These are phyloP conservation scores for Castanospermum australe DNA, from an alignment of 306 rosid species.

Conservation along the genomic window DNA sequence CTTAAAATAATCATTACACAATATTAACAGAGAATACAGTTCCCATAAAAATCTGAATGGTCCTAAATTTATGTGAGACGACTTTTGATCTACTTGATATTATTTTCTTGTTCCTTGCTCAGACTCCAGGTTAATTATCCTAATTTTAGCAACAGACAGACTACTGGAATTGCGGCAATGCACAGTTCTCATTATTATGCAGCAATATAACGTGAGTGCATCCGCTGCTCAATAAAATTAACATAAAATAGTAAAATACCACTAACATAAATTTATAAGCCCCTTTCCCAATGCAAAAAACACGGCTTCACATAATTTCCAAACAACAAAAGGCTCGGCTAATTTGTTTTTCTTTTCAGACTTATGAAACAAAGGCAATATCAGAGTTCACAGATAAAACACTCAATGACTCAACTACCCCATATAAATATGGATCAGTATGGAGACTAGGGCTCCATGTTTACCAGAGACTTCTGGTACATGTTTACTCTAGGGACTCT, in stretches of 20 bases:
- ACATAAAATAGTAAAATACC: background rate
- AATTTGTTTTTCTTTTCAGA: background rate
- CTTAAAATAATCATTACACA: background rate
- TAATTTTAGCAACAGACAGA: background rate
- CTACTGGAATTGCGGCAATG: background rate
- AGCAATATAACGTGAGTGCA: background rate
- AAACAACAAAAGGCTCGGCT: background rate
- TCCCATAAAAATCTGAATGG: background rate
- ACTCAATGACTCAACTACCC: background rate
- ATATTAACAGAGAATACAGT: background rate
- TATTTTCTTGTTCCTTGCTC: background rate
- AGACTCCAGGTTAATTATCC: background rate
- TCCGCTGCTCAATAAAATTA: background rate
- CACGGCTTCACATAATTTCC: background rate
- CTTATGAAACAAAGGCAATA: slow-evolving; percentile 15
- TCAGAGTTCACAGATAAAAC: slow-evolving; percentile 5
- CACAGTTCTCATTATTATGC: background rate
- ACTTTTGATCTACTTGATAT: background rate
- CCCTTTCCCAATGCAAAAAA: background rate
- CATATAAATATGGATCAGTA: background rate
- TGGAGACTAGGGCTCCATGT: background rate
- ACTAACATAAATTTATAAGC: background rate
- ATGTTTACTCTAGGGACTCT: slow-evolving; percentile 36
- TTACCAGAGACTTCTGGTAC: background rate
- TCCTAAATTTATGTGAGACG: background rate